Evolutionary conservation across 2,329 filamentous ascomycete species (phyloP).

Genomic region (Microascus cirrosus): DNA sequence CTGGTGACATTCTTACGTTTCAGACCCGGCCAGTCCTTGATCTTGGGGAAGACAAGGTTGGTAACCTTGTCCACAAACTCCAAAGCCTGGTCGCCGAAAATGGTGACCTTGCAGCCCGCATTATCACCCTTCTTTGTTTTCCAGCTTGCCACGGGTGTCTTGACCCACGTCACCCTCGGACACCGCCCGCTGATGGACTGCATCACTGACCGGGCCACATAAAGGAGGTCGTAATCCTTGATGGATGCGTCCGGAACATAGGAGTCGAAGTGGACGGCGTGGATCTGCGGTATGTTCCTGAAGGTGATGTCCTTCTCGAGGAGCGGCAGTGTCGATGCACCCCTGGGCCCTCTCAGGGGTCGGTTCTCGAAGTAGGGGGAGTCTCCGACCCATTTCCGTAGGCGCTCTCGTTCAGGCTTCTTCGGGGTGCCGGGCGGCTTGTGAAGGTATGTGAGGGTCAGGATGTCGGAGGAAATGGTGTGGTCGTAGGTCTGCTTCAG

Average conservation of each 20-base stretch:
- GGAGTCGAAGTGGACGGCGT: constrained; percentile 69
- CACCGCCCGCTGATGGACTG: constrained; percentile 77
- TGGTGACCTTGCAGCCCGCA: constrained; percentile 64
- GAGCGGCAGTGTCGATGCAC: constrained; percentile 56
- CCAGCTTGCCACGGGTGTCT: constrained; percentile 64
- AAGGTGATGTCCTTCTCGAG: constrained; percentile 67
- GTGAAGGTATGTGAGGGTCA: constrained; percentile 83
- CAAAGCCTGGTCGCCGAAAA: constrained; percentile 71
- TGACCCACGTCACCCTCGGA: constrained; percentile 58
- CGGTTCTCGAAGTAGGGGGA: constrained; percentile 94
- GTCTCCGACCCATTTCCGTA: constrained; percentile 79
- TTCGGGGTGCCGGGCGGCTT: constrained; percentile 61
- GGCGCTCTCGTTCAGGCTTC: constrained; percentile 44
- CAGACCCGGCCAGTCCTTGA: constrained; percentile 87
- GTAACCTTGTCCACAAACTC: constrained; percentile 87
- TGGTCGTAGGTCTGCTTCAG: constrained; percentile 83
- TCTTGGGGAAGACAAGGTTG: constrained; percentile 81
- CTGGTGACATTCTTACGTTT: constrained; percentile 17
- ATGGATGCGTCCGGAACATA: constrained; percentile 55
- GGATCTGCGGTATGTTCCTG: constrained; percentile 74
- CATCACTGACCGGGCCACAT: constrained; percentile 72
- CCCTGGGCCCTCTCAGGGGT: constrained; percentile 72
- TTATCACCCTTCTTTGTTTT: constrained; percentile 59
- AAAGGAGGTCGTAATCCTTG: constrained; percentile 62
- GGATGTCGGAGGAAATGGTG: constrained; percentile 76